Evolutionary conservation across 2,329 filamentous ascomycete genomes (phyloP), one percentile per base, ranked within the genome.

Genomic region (Aspergillus brunneoviolaceus): DNA sequence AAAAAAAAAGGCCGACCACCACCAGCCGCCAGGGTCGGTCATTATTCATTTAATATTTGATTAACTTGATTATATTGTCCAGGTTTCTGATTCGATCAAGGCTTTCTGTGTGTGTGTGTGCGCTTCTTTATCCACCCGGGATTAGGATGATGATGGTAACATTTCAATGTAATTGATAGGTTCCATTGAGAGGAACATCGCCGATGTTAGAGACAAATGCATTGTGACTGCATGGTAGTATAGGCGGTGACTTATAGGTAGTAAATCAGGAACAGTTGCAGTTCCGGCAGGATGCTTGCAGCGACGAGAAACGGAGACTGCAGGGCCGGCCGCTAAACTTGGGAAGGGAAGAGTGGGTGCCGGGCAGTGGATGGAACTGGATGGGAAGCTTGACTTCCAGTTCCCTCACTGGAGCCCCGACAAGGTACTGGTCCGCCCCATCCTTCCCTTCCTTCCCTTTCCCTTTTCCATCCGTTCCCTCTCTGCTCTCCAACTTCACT

Each of bases 311-410:
- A 29, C 49, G 29, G 21, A n/a, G 25, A 50, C 25, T 29, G 23
- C 29, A 29, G 49, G 23, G 29, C 53, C 45, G 31, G 53, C 53
- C 53, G 45, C 53, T 55, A 55, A 49, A 55, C n/a, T 55, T 55
- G 16, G 14, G 39, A 45, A 16, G 39, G 39, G 16, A 45, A 45
- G 16, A 45, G 39, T 45, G 39, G 39, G 16, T 23, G 23, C 23
- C 23, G 23, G 23, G 23, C 4, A 23, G 23, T 33, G 42, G 53
- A 47, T 35, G 33, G 33, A 16, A 48, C 23, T 55, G 47, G 42
- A 55, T 23, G 42, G 42, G 52, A 55, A 42, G 52, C 45, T 21
- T 45, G 51, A 54, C 51, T n/a, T 39, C 23, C 25, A 54, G 39
- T n/a, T 39, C 23, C 25, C 27, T 35, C 27, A 19, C 39, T 45